Conservation (phyloP, 2,329 filamentous ascomycete genomes). For the Lecanicillium sp. region DNA sequence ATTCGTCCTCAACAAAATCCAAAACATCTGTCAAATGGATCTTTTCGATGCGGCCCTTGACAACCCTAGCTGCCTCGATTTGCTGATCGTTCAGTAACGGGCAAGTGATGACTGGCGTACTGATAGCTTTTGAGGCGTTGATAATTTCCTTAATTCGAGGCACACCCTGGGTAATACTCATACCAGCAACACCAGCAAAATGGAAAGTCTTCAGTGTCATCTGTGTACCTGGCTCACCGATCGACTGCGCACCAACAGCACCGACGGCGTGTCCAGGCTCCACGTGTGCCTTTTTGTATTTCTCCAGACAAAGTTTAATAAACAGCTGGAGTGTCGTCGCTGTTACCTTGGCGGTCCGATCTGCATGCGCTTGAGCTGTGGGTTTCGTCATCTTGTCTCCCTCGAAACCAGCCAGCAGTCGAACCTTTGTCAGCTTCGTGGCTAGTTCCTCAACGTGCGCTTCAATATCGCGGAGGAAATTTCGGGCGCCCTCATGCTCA, state of each 20-base stretch:
- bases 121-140: conserved; percentile 91
- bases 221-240: conserved; percentile 95
- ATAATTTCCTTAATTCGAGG: conserved; percentile 99
- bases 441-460: conserved; percentile 59
- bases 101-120: conserved; percentile 87
- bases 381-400: conserved; percentile 14
- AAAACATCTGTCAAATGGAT: conserved; percentile 80
- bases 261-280: conserved; percentile 95
- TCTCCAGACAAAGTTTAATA: conserved; percentile 72
- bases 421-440: conserved; percentile 48
- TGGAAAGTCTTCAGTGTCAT: conserved; percentile 99
- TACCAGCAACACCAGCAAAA: conserved; percentile 98
- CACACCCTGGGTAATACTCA: conserved; percentile 99
- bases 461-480: conserved; percentile 72
- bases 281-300: conserved; percentile 84
- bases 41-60: conserved; percentile 92
- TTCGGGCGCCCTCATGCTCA: conserved; percentile 72
- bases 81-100: conserved; percentile 68
- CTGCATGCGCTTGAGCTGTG: conserved; percentile 35
- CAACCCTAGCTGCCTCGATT: conserved; percentile 75
- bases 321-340: conserved; percentile 64
- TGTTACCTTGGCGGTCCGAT: conserved; percentile 80
- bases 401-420: conserved; percentile 42
- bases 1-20: conserved; percentile 77
- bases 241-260: conserved; percentile 93